Conservation (phyloP, 2,329 filamentous ascomycete species). For the Penicillium rolfsii region DNA sequence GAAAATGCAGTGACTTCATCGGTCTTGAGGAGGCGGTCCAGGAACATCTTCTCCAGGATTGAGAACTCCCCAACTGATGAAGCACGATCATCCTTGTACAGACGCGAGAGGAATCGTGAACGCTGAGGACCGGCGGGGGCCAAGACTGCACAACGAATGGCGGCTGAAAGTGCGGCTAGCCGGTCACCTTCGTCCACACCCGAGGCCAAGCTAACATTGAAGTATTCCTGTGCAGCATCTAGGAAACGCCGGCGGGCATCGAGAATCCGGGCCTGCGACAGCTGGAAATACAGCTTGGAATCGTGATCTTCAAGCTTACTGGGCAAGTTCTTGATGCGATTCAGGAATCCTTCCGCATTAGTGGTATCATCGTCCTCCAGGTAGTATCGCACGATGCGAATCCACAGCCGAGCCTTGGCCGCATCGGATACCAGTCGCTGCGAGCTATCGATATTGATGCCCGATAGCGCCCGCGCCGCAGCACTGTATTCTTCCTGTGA, state of each 20-base stretch:
- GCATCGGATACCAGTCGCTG: conserved; percentile 81
- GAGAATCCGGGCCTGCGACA: conserved; percentile 89
- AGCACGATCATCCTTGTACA: conserved; percentile 93
- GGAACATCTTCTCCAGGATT: conserved; percentile 96
- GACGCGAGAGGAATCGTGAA: conserved; percentile 74
- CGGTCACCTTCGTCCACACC: conserved; percentile 86
- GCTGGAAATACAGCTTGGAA: conserved; percentile 80
- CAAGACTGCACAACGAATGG: conserved; percentile 89
- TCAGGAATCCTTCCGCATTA: conserved; percentile 81
- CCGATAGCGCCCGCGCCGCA: conserved; percentile 77
- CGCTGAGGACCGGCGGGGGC: conserved; percentile 87
- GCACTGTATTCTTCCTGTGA: conserved; percentile 75
- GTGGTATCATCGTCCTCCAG: conserved; percentile 92
- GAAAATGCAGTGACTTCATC: conserved; percentile 88
- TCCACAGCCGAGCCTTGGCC: conserved; percentile 83
- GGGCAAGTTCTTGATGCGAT: conserved; percentile 92
- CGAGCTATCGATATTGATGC: conserved; percentile 85
- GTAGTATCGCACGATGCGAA: conserved; percentile 91
- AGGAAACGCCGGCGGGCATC: conserved; percentile 90
- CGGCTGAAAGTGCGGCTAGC: conserved; percentile 78
- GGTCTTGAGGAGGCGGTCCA: conserved; percentile 79
- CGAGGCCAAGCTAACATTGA: conserved; percentile 77
- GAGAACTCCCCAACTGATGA: conserved; percentile 74
- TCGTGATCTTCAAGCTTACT: conserved; percentile 73
- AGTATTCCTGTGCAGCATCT: conserved; percentile 83